phyloP scores from a whole-genome alignment of 106 monocot genomes.

The Dioscorea alata region DNA sequence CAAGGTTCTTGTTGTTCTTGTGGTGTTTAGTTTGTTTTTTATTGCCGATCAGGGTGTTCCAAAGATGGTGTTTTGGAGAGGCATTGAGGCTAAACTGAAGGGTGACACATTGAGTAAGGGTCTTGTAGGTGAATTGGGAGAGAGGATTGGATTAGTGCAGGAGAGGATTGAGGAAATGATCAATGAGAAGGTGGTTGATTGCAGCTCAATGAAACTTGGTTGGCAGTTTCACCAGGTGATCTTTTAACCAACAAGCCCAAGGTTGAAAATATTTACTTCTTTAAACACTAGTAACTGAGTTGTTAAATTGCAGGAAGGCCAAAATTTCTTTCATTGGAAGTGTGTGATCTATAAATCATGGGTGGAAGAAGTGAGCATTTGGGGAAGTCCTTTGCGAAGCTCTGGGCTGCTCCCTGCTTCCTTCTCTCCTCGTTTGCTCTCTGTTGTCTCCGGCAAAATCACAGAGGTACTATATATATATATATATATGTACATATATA shows the following conservation, averaged over 20 bases:
- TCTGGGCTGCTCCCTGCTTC: slow-evolving; percentile 37
- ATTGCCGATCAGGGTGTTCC: slow-evolving; percentile 30
- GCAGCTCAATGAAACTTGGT: slow-evolving; percentile 37
- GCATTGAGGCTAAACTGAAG: slow-evolving; percentile 29
- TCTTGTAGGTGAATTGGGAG: slow-evolving; percentile 22
- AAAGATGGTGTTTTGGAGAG: slow-evolving; percentile 3
- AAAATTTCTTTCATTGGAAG: slow-evolving; percentile 45
- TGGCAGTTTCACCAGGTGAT: slow-evolving; percentile 64
- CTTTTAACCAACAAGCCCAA: background rate
- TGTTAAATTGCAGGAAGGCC: slow-evolving; percentile 29
- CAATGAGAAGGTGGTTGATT: slow-evolving; percentile 23
- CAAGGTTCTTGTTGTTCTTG: slow-evolving; percentile 12
- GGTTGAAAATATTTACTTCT: background rate
- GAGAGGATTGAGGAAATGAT: slow-evolving; percentile 19
- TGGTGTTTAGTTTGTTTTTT: slow-evolving; percentile 18
- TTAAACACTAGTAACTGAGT: background rate
- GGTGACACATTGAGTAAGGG: slow-evolving; percentile 26
- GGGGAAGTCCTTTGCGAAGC: slow-evolving; percentile 67
- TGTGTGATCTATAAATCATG: slow-evolving; percentile 49
- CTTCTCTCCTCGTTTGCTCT: slow-evolving; percentile 34
- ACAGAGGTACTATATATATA: slow-evolving; percentile 29
- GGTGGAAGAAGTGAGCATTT: slow-evolving; percentile 58
- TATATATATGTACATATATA: background rate
- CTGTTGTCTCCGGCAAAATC: slow-evolving; percentile 60
- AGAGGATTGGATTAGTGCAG: slow-evolving; percentile 37